A percentile compares a stretch with the other conserved stretches of the same genome.
Conservation (phyloP, 2,329 filamentous ascomycete species). For the Colletotrichum sp. region DNA sequence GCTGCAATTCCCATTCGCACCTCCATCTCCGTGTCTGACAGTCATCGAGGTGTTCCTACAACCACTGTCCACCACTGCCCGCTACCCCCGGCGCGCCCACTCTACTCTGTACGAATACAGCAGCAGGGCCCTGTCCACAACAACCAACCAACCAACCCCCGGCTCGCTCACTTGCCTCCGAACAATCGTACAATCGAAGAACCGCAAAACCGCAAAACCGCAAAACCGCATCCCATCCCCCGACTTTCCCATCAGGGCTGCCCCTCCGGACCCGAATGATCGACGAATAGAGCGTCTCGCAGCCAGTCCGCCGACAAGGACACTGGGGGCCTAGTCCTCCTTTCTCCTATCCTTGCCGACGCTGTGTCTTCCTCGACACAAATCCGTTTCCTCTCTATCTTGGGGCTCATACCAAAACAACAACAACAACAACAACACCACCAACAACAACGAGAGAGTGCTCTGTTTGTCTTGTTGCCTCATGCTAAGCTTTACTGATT, state of each 20-base stretch:
- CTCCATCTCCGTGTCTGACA: background rate
- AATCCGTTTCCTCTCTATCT: background rate
- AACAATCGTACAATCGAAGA: background rate
- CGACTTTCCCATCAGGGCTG: background rate
- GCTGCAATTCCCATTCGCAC: background rate
- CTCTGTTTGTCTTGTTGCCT: background rate
- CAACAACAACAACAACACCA: background rate
- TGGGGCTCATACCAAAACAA: background rate
- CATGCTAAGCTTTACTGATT: conserved; percentile 8
- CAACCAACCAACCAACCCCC: background rate
- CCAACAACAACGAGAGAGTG: background rate
- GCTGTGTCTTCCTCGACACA: background rate
- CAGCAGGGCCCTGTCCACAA: background rate
- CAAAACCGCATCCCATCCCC: conserved; percentile 3
- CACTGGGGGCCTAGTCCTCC: background rate
- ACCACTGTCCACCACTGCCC: background rate
- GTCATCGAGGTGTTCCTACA: background rate
- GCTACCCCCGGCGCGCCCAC: background rate
- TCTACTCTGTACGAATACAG: background rate
- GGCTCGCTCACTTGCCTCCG: background rate
- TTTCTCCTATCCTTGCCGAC: background rate
- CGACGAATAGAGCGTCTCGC: background rate
- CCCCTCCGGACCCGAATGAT: background rate
- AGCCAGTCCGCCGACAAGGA: background rate
- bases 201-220: background rate